Evolutionary conservation across 169 alveolate species (phyloP).

Genomic region (Prorocentrum cordatum): DNA sequence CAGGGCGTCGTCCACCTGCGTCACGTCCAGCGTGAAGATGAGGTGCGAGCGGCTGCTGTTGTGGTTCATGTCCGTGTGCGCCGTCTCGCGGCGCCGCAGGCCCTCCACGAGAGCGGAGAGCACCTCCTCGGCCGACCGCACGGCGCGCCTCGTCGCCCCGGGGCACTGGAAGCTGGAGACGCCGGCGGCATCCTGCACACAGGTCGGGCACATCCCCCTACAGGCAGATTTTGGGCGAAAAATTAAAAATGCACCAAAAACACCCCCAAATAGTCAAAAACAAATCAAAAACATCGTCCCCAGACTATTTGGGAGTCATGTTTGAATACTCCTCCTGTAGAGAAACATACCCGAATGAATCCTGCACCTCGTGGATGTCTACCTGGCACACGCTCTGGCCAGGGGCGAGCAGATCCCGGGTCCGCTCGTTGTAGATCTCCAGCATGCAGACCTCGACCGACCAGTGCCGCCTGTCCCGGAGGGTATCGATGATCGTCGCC

Average conservation of each 20-base stretch:
- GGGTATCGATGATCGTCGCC: not conserved
- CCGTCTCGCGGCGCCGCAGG: constrained; percentile 10
- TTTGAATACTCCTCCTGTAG: too few relatives aligned
- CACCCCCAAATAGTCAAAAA: too few relatives aligned
- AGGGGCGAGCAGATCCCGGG: not conserved
- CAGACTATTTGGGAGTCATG: too few relatives aligned
- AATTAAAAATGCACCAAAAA: too few relatives aligned
- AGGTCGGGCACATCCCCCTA: too few relatives aligned
- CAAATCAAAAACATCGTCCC: too few relatives aligned
- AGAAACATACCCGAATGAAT: too few relatives aligned
- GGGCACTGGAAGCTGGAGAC: not conserved
- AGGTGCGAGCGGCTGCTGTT: constrained; percentile 13
- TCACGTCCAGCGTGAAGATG: not conserved
- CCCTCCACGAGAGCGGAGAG: not conserved
- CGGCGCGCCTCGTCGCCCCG: not conserved
- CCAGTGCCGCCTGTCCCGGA: not conserved
- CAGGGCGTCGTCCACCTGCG: not conserved
- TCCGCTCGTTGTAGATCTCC: constrained; percentile 22
- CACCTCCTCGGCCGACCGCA: not conserved
- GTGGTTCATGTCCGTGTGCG: constrained; percentile 16
- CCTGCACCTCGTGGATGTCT: constrained; percentile 6
- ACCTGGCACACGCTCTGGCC: not conserved
- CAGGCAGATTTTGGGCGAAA: too few relatives aligned
- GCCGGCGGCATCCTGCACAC: too few relatives aligned
- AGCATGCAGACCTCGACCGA: constrained; percentile 5